Evolutionary conservation across 495 filamentous ascomycete species (phyloP).

Genomic region (Aspergillus nanangensis): DNA sequence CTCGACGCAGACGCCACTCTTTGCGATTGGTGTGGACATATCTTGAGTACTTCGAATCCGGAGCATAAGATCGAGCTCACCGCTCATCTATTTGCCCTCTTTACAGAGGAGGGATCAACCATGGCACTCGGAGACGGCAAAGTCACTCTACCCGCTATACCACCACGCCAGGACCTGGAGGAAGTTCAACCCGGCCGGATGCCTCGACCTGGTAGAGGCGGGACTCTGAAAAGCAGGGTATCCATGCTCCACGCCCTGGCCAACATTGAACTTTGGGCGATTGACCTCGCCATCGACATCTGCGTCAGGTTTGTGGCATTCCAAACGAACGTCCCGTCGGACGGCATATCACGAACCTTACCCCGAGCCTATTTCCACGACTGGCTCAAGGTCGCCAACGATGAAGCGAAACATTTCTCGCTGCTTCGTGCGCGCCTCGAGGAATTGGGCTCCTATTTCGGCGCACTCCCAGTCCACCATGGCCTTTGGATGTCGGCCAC

Average conservation of each 20-base stretch:
- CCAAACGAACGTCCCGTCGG: slow-evolving; percentile 20
- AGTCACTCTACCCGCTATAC: slow-evolving; percentile 34
- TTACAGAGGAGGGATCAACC: slow-evolving; percentile 37
- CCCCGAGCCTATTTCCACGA: slow-evolving; percentile 50
- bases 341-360: slow-evolving; percentile 23
- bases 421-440: slow-evolving; percentile 45
- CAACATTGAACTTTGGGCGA: slow-evolving; percentile 52
- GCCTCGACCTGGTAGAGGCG: slow-evolving; percentile 39
- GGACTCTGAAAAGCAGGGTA: slow-evolving; percentile 44
- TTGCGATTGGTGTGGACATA: slow-evolving; percentile 49
- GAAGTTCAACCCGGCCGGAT: slow-evolving; percentile 39
- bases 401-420: slow-evolving; percentile 52
- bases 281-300: slow-evolving; percentile 52
- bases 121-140: slow-evolving; percentile 43
- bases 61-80: slow-evolving; percentile 52
- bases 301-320: slow-evolving; percentile 49
- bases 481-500: slow-evolving; percentile 46
- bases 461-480: slow-evolving; percentile 48
- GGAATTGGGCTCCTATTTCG: slow-evolving; percentile 46
- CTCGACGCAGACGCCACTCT: slow-evolving; percentile 42
- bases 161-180: slow-evolving; percentile 40
- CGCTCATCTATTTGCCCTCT: slow-evolving; percentile 41
- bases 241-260: slow-evolving; percentile 50
- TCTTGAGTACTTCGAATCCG: slow-evolving; percentile 45
- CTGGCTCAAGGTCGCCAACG: slow-evolving; percentile 51